A percentile compares a stretch with the other conserved stretches of the same genome.
phyloP scores from a whole-genome alignment of 1,284 basidiomycete species.

The Moesziomyces antarcticus region DNA sequence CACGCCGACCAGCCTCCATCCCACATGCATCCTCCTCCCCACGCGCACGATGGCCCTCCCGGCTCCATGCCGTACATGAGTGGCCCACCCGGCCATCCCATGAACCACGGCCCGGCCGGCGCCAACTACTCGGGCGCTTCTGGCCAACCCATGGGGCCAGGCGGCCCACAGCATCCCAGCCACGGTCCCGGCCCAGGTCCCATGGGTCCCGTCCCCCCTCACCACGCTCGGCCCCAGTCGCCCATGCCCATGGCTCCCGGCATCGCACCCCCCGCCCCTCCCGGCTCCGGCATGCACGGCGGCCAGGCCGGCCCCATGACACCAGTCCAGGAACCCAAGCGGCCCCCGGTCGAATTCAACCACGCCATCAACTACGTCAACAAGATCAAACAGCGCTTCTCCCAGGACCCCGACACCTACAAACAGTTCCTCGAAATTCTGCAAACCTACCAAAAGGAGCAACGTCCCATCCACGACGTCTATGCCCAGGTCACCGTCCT shows the following conservation, averaged over 20 bases:
- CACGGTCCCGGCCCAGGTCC: constrained; percentile 39
- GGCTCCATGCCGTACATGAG: constrained; percentile 35
- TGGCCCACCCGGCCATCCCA: constrained; percentile 33
- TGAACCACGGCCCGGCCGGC: constrained; percentile 23
- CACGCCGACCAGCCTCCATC: constrained; percentile 41
- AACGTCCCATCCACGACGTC: constrained; percentile 86
- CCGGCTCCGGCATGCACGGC: constrained; percentile 26
- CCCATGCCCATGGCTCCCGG: constrained; percentile 43
- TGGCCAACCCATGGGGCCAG: constrained; percentile 35
- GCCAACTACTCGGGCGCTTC: constrained; percentile 24
- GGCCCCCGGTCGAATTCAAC: constrained; percentile 83
- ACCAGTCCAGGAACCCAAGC: constrained; percentile 47
- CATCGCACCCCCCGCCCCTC: constrained; percentile 28
- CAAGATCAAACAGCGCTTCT: constrained; percentile 95
- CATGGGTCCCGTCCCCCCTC: constrained; percentile 37
- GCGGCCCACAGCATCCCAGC: constrained; percentile 30
- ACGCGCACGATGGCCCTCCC: constrained; percentile 32
- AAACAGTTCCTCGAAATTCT: constrained; percentile 98
- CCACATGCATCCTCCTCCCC: constrained; percentile 42
- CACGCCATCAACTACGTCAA: constrained; percentile 98
- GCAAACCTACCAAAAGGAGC: constrained; percentile 97
- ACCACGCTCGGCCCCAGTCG: constrained; percentile 47
- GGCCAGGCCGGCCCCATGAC: constrained; percentile 41
- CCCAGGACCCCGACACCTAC: constrained; percentile 93
- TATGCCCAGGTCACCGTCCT: constrained; percentile 91